Base-by-base conservation (phyloP, 148 eudicot genomes). In the Silene uniflora region DNA sequence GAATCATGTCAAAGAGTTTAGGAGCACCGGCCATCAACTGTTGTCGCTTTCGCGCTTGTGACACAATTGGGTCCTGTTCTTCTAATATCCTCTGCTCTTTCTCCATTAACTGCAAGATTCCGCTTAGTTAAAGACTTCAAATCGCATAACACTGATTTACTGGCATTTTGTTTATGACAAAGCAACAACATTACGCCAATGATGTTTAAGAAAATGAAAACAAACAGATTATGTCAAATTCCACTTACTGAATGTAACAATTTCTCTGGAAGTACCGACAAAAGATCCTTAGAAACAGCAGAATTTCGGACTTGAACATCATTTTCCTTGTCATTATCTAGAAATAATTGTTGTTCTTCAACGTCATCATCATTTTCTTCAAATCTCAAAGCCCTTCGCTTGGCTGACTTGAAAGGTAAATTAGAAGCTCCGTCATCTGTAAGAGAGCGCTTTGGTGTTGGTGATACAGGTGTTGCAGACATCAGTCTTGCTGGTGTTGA, bases 1-100 rank as follows among this genome's bases (percentile, higher is more conserved):
- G 83, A 67, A 89, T 68, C 86, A 83, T 88, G 81, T 95, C 92
- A 62, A 88, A 90, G 63, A 90, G 85, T 83, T 88, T 90, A 16
- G 96, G 93, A 65, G 92, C 79, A 69, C 82, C 62, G 52, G 90
- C 84, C 72, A 89, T 84, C 83, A 89, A 67, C 61, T 90, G 73
- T 62, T 80, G 73, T 42, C 96, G 76, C 84, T 83, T 80, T 77
- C 81, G 92, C 61, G 95, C 96, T 80, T 84, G 88, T 46, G 91
- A 90, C 29, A 68, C 55, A 46, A 68, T 46, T 44, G 72, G 72
- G 18, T 70, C 21, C 29, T 70, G 73, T 6, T 70, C 73, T 70
- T 70, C 73, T 14, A 70, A 25, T 13, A n/a, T 49, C 62, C 56
- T 73, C 21, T 4, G 76, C 76, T 73, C 67, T 64, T 35, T 25